Percentiles rank a stretch among this genome's conserved stretches.
phyloP scores from a whole-genome alignment of 2,329 filamentous ascomycete genomes.

The Pyrenochaeta sp. region DNA sequence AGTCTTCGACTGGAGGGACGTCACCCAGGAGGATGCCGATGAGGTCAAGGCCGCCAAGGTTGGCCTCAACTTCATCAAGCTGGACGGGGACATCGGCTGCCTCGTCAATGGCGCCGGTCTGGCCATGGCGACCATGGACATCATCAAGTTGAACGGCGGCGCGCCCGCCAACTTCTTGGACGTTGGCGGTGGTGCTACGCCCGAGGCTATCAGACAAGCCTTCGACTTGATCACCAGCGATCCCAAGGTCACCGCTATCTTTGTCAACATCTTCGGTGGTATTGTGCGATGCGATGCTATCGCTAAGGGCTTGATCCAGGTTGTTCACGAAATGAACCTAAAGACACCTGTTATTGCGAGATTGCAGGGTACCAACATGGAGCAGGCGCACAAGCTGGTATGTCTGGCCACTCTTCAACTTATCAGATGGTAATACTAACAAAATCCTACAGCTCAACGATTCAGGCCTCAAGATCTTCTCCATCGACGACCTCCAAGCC shows the following conservation, averaged over 20 bases:
- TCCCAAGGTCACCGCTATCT: conserved; percentile 97
- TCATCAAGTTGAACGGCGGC: conserved; percentile 99
- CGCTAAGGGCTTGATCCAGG: conserved; percentile 93
- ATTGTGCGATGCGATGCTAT: conserved; percentile 98
- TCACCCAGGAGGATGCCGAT: conserved; percentile 93
- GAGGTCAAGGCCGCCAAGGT: conserved; percentile 95
- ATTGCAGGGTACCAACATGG: conserved; percentile 98
- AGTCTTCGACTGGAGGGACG: conserved; percentile 91
- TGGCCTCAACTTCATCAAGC: conserved; percentile 99
- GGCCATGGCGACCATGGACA: conserved; percentile 99
- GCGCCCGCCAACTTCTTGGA: conserved; percentile 98
- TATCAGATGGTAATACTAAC: conserved; percentile 11
- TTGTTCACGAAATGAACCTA: conserved; percentile 92
- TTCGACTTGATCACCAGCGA: conserved; percentile 99
- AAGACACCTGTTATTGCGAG: conserved; percentile 96
- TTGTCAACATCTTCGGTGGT: conserved; percentile 99
- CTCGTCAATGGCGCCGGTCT: conserved; percentile 98
- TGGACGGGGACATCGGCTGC: conserved; percentile 98
- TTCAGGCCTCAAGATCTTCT: conserved; percentile 99
- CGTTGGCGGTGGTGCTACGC: conserved; percentile 96
- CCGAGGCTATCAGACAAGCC: conserved; percentile 94
- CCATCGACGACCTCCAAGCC: conserved; percentile 95
- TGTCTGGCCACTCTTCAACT: conserved; percentile 36
- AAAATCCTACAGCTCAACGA: conserved; percentile 75
- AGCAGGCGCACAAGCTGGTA: conserved; percentile 83